Conservation (phyloP, 441 rosid genomes). For the Cnidoscolus chayamansa region DNA sequence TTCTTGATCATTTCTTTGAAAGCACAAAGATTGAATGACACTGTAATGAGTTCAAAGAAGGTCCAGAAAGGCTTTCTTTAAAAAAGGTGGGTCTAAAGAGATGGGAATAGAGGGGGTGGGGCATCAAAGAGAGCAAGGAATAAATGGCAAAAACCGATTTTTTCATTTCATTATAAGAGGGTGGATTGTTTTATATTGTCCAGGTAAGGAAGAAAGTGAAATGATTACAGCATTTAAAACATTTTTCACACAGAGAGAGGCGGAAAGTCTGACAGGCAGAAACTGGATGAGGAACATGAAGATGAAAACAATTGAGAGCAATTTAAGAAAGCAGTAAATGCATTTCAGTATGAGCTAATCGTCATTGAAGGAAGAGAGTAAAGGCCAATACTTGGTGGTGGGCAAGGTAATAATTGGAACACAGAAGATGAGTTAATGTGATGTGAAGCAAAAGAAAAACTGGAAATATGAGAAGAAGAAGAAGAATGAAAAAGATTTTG, state of each 20-base stretch:
- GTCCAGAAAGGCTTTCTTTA: constrained; percentile 12
- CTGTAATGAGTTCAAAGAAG: constrained; percentile 5
- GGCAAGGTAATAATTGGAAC: neutral
- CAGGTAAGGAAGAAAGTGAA: constrained; percentile 1
- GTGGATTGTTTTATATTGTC: neutral
- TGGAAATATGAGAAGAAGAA: neutral
- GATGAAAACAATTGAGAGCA: neutral
- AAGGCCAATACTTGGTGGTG: neutral
- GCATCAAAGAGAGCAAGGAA: neutral
- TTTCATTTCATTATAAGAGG: neutral
- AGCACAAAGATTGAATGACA: constrained; percentile 10
- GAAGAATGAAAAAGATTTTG: neutral
- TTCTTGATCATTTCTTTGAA: constrained; percentile 27
- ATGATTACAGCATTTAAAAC: constrained; percentile 7
- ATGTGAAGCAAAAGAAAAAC: neutral
- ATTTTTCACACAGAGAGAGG: neutral
- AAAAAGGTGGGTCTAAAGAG: constrained; percentile 8
- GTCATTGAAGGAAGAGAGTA: neutral
- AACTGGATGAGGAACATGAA: neutral
- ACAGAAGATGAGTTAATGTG: too few relatives aligned
- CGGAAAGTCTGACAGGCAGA: neutral
- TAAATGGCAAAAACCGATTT: constrained; percentile 18
- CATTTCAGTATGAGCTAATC: neutral
- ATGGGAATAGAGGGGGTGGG: neutral
- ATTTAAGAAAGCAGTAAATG: neutral